Evolutionary conservation across 164 flowering plant species (phyloP), one percentile per base, ranked within the genome.

Genomic region (Stephania yunnanensis): DNA sequence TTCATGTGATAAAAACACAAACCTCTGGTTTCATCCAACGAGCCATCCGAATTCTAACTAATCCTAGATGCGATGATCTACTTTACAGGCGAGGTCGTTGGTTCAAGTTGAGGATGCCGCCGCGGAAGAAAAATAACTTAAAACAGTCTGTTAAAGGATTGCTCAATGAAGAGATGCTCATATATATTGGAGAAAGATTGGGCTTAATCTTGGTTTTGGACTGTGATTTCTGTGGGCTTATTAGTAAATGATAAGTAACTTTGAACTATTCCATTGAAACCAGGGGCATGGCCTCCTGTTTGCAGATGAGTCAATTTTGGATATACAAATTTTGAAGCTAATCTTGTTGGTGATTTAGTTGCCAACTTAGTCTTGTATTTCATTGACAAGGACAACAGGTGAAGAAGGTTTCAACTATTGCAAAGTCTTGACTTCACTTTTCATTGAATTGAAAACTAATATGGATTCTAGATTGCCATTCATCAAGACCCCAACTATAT

Each of bases 11-110:
- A 58, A 58, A 46, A 58, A 58, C 9, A n/a, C 66, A n/a, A 1
- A 61, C 66, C 66, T 61, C 66, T 61, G 66, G 66, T 61, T 61
- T 61, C n/a, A 61, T 61, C 66, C 66, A 61, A n/a, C 25, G 66
- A 61, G 66, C 66, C 66, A 61, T 61, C 66, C 20, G 4, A 36
- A 36, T 36, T 36, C 42, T 36, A 2, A 36, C 42, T 36, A 36
- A 36, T 36, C 42, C 42, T 4, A 4, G 42, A 36, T 36, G 42
- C 4, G 42, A 36, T 36, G 42, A 36, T 36, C 42, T 36, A 36
- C 42, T 36, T 36, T 36, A 25, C 4, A 36, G 42, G 42, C 42
- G 42, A 36, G 42, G 42, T 36, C 42, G 2, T 36, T 36, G 42
- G 42, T 36, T 36, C 42, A 36, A 36, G 42, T 36, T 1, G 42